Evolutionary conservation across 805 yeast genomes (phyloP).

Genomic region (Pichia cabralensis): DNA sequence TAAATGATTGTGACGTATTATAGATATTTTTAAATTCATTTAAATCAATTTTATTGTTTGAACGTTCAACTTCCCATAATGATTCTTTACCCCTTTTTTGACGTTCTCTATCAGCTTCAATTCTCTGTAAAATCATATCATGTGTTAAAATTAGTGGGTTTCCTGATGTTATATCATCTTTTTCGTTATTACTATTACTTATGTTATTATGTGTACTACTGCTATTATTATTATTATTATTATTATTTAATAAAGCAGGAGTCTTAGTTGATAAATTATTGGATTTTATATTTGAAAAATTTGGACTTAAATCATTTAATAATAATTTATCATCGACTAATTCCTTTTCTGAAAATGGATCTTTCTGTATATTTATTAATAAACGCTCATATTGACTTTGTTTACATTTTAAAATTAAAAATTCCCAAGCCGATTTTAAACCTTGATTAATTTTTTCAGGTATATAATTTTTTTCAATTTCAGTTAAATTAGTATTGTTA

Average conservation of each 20-base stretch:
- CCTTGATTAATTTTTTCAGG: constrained; percentile 10
- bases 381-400: constrained; percentile 44
- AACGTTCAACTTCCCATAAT: constrained; percentile 59
- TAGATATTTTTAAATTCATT: constrained; percentile 27
- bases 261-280: constrained; percentile 2
- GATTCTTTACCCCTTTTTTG: constrained; percentile 78
- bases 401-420: constrained; percentile 34
- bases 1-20: constrained; percentile 12
- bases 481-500: background rate
- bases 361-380: constrained; percentile 28
- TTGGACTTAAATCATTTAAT: too few relatives aligned
- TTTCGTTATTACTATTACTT: too few relatives aligned
- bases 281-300: too few relatives aligned
- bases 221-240: too few relatives aligned
- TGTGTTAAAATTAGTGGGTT: constrained; percentile 13
- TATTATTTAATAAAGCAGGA: too few relatives aligned
- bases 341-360: constrained; percentile 6
- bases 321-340: background rate
- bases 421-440: constrained; percentile 33
- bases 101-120: constrained; percentile 90
- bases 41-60: constrained; percentile 13
- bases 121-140: constrained; percentile 58
- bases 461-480: constrained; percentile 4
- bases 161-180: too few relatives aligned
- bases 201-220: too few relatives aligned